A percentile compares a stretch with the other conserved stretches of the same genome.
phyloP scores from a whole-genome alignment of 1,284 basidiomycete species.

The Vanrija pseudolonga region DNA sequence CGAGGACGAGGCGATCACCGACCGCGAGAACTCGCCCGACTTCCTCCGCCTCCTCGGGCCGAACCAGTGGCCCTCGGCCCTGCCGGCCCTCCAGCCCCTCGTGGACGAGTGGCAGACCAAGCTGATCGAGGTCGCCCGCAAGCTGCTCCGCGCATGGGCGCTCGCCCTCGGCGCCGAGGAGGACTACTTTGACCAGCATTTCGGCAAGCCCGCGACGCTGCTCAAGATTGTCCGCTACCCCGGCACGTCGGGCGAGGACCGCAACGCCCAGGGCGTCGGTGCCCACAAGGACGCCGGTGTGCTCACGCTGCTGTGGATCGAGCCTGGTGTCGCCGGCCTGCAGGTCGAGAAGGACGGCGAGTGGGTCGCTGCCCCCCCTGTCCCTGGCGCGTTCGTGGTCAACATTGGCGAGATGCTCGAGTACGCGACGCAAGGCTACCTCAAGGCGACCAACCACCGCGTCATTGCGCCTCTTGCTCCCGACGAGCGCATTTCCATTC shows the following conservation, averaged over 20 bases:
- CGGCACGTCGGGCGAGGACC: neutral
- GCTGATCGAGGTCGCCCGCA: constrained; percentile 10
- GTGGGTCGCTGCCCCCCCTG: constrained; percentile 63
- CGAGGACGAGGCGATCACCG: constrained; percentile 2
- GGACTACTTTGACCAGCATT: constrained; percentile 17
- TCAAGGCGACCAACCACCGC: constrained; percentile 18
- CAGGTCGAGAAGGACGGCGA: constrained; percentile 48
- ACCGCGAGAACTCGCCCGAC: constrained; percentile 1
- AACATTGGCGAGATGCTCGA: constrained; percentile 61
- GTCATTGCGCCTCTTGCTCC: constrained; percentile 3
- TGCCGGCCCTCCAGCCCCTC: constrained; percentile 3
- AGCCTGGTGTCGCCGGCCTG: constrained; percentile 8
- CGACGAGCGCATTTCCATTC: constrained; percentile 10
- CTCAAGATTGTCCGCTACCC: constrained; percentile 21
- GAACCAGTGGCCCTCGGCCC: constrained; percentile 12
- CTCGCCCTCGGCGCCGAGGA: constrained; percentile 8
- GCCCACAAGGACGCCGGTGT: constrained; percentile 19
- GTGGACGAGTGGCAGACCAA: constrained; percentile 12
- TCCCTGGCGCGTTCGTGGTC: constrained; percentile 66
- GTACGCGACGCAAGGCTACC: constrained; percentile 13
- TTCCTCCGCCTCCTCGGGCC: constrained; percentile 16
- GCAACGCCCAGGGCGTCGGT: constrained; percentile 7
- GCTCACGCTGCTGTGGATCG: constrained; percentile 15
- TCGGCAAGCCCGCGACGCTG: constrained; percentile 8
- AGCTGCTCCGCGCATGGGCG: constrained; percentile 15